Evolutionary conservation across 1,284 basidiomycete species (phyloP).

Genomic region (Boletus mariae): DNA sequence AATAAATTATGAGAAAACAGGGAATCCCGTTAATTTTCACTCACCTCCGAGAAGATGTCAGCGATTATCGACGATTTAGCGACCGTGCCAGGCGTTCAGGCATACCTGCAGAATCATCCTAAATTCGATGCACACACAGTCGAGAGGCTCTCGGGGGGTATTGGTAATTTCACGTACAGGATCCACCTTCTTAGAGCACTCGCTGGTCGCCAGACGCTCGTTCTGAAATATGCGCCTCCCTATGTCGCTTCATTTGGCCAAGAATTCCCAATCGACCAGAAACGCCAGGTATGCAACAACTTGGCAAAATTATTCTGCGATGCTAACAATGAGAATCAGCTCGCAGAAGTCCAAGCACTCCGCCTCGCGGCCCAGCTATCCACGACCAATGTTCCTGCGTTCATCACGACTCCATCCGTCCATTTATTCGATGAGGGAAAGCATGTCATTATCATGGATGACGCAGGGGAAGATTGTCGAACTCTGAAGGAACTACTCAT

Average conservation of each 20-base stretch:
- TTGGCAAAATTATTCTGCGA: background rate
- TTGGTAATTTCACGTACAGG: conserved; percentile 52
- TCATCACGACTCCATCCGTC: conserved; percentile 48
- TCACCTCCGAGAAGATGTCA: conserved; percentile 15
- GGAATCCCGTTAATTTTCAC: background rate
- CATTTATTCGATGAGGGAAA: conserved; percentile 46
- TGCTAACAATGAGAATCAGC: conserved; percentile 29
- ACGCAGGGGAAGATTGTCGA: conserved; percentile 41
- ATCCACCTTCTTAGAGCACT: conserved; percentile 40
- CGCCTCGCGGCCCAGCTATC: conserved; percentile 36
- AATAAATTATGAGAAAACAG: conserved; percentile 4
- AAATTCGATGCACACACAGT: conserved; percentile 36
- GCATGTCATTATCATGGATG: conserved; percentile 58
- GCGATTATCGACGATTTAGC: conserved; percentile 30
- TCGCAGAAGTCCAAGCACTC: conserved; percentile 52
- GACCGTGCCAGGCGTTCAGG: conserved; percentile 34
- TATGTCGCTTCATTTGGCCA: conserved; percentile 32
- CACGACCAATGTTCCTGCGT: conserved; percentile 22
- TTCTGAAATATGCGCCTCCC: conserved; percentile 56
- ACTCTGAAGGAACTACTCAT: conserved; percentile 51
- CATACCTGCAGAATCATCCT: conserved; percentile 38
- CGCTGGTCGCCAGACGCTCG: conserved; percentile 40
- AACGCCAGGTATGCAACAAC: conserved; percentile 47
- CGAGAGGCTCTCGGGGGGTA: conserved; percentile 45
- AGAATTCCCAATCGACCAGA: conserved; percentile 38